phyloP scores from a whole-genome alignment of 2,329 filamentous ascomycete genomes.

The Aspergillus persii region DNA sequence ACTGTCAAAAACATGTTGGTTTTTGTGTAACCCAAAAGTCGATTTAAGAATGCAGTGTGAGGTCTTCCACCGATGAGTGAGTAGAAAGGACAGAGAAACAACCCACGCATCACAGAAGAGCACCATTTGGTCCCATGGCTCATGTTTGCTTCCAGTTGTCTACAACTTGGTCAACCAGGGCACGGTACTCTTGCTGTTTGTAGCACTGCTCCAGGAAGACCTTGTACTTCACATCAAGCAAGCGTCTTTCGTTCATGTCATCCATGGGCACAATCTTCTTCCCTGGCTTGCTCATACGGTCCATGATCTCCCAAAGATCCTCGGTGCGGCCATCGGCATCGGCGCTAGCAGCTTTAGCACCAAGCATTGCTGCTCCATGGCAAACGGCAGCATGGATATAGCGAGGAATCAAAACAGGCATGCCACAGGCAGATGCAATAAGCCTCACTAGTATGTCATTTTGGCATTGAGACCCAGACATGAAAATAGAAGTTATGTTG shows the following conservation, averaged over 20 bases:
- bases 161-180: conserved; percentile 67
- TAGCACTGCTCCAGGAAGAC: conserved; percentile 93
- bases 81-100: no score
- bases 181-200: conserved; percentile 79
- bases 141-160: conserved; percentile 40
- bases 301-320: conserved; percentile 94
- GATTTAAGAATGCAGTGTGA: no score
- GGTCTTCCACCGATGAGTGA: no score
- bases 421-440: conserved; percentile 83
- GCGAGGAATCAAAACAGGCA: conserved; percentile 89
- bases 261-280: conserved; percentile 74
- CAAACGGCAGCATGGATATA: conserved; percentile 96
- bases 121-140: not conserved
- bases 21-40: no score
- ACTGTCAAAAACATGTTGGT: no score
- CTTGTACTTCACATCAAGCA: conserved; percentile 86
- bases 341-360: conserved; percentile 90
- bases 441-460: conserved; percentile 90
- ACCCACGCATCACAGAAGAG: no score
- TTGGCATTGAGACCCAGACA: conserved; percentile 97
- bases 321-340: conserved; percentile 75
- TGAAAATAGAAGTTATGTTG: conserved; percentile 88
- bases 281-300: conserved; percentile 92
- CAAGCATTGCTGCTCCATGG: conserved; percentile 97
- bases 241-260: conserved; percentile 69